Evolutionary conservation across 345 rosid species (phyloP), one percentile per base, ranked within the genome.

Genomic region (Corymbia maculata): DNA sequence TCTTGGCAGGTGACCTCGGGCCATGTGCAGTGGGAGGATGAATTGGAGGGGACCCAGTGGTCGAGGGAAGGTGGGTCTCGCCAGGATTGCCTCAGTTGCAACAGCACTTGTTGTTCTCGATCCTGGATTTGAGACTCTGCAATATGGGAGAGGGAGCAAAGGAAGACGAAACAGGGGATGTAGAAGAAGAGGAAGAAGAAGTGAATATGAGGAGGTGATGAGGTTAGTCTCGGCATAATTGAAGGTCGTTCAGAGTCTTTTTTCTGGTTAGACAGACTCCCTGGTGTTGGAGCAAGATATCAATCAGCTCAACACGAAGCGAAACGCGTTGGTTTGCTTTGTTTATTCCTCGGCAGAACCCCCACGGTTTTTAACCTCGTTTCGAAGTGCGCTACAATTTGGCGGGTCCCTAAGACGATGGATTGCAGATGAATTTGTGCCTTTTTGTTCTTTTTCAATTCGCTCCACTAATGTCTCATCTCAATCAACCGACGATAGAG

Each of bases 1-100:
- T 89, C 16, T 32, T 88, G 47, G 91, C 97, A 95, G 32, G 14
- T 61, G 88, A 95, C 85, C 64, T 90, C 95, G 32, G 93, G 94
- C 97, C 97, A 95, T 59, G 66, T 53, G 89, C 96, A 94, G 80
- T 93, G 94, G n/a, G 91, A 75, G 68, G 92, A 57, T 22, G 85
- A 44, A 88, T 90, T 87, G 1, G 92, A 47, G 51, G 87, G 4
- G 24, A 82, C 88, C 96, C 97, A 95, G 64, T 87, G 82, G 30
- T 52, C 79, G 52, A 95, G 89, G 59, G 89, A 45, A 26, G 90
- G 85, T 28, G 92, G 94, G 84, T 92, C 90, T 52, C 85, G 88
- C 95, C 95, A 95, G 85, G 90, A 51, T 44, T 91, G 93, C 86
- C 89, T 91, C 2, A 95, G 93, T 64, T 89, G 57, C 52, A 94